Conservation (phyloP, 192 early-diverging fungal genomes). For the Coemansia sp. region DNA sequence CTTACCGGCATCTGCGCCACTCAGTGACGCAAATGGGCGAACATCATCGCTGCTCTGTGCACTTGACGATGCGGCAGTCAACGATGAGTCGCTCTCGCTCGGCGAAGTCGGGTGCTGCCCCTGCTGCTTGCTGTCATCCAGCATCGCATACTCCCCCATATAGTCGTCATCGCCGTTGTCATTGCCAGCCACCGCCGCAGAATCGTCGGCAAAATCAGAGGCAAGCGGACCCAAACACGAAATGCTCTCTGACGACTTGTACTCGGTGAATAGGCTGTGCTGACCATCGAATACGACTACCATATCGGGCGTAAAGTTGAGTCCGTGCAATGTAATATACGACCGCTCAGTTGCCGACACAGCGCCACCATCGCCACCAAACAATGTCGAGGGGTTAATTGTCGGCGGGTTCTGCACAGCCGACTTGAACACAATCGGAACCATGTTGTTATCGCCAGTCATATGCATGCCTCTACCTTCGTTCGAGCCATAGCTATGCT, state of each 20-base stretch:
- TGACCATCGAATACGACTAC: conserved; percentile 72
- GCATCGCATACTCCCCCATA: neutral
- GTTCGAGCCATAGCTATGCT: neutral
- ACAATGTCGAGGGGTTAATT: conserved; percentile 27
- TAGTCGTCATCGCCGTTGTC: neutral
- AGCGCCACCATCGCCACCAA: conserved; percentile 13
- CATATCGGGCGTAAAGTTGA: conserved; percentile 71
- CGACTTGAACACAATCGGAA: conserved; percentile 51
- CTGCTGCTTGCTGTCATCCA: neutral
- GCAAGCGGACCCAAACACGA: conserved; percentile 50
- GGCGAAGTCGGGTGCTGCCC: conserved; percentile 42
- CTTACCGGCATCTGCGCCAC: neutral
- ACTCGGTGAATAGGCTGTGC: conserved; percentile 39
- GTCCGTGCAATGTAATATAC: conserved; percentile 63
- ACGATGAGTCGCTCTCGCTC: conserved; percentile 47
- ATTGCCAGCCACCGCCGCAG: neutral
- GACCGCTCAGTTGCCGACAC: conserved; percentile 36
- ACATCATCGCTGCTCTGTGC: conserved; percentile 23
- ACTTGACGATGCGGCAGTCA: conserved; percentile 5
- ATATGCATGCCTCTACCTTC: conserved; percentile 1
- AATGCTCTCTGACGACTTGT: conserved; percentile 47
- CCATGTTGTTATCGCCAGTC: conserved; percentile 19
- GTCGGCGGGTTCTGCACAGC: conserved; percentile 47
- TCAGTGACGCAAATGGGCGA: conserved; percentile 8
- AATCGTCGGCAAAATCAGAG: conserved; percentile 23